These are phyloP conservation scores for Aspergillus sojae DNA, from an alignment of 2,329 filamentous ascomycete genomes.

Conservation along the genomic window DNA sequence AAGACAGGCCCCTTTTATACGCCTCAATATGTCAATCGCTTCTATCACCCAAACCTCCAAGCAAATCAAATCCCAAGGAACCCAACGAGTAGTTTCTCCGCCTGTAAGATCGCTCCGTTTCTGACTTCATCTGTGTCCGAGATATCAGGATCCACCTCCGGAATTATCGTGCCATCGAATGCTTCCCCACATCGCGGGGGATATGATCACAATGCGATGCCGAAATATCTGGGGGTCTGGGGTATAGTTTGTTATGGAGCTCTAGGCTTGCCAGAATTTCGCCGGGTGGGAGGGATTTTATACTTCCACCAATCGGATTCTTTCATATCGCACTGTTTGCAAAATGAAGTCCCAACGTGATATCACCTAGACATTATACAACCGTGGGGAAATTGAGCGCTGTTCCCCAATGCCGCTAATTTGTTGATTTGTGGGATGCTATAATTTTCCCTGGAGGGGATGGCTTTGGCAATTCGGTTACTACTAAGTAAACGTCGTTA, in stretches of 20 bases:
- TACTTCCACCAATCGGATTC: slow-evolving; percentile 27
- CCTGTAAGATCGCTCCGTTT: slow-evolving; percentile 24
- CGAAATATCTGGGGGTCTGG: slow-evolving; percentile 2
- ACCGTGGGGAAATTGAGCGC: neutral
- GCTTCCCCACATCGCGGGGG: slow-evolving; percentile 24
- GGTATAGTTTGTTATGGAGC: neutral
- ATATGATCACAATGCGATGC: slow-evolving; percentile 12
- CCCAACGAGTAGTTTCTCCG: slow-evolving; percentile 24
- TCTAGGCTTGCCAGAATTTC: slow-evolving; percentile 4
- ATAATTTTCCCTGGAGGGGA: neutral
- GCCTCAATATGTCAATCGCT: neutral
- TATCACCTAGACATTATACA: neutral
- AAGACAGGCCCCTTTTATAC: neutral
- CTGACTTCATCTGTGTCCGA: neutral
- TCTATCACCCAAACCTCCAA: neutral
- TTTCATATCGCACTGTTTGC: neutral
- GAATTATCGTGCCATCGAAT: neutral
- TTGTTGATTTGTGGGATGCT: neutral
- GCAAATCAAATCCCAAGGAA: neutral
- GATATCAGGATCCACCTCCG: neutral
- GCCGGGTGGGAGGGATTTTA: neutral
- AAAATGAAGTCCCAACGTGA: neutral
- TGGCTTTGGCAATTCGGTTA: neutral
- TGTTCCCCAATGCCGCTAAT: neutral
- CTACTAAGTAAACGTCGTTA: neutral